Evolutionary conservation across 2,329 filamentous ascomycete genomes (phyloP), one percentile per base, ranked within the genome.

Genomic region (Apiospora pterosperma): DNA sequence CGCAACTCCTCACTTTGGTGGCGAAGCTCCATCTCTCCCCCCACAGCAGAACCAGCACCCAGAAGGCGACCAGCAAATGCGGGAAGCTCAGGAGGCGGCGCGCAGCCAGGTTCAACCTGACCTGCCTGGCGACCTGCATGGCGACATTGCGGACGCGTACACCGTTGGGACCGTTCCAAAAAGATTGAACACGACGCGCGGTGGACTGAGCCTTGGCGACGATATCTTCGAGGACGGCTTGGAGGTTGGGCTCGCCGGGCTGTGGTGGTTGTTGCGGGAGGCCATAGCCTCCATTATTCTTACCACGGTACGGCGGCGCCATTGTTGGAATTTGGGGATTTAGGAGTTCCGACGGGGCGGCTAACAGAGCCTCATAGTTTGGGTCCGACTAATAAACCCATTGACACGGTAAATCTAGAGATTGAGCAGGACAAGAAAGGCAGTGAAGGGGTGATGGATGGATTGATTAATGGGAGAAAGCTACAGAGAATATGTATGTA

Each of bases 11-110:
- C 19, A 97, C 86, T 66, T 86, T 88, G 68, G 86, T 86, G 62
- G 85, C 82, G 76, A 96, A 98, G 39, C 90, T 85, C 77, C 86
- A 91, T 65, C 91, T 84, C 80, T 99, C 96, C 1, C 95, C 93
- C 88, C 92, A 96, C 69, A 96, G 87, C 67, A 99, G 73, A 23
- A 91, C 84, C 25, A 92, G 76, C 44, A 93, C 72, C 95, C 96
- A 99, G 58, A 94, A 65, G 14, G 86, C 74, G 21, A 92, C 87
- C 68, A 97, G 76, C 19, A 89, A 76, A 74, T 92, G 90, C 39
- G 88, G 85, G 64, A 93, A 82, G 78, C 83, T 88, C 60, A 89
- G 70, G 34, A 89, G 69, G n/a, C 85, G 81, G 55, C 80, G 78
- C 25, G 80, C 74, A 38, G 79, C 79, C 73, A 88, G 69, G 70